Evolutionary conservation across 179 eudicot species (phyloP), one percentile per base, ranked within the genome.

Genomic region (Drosera spatulata): DNA sequence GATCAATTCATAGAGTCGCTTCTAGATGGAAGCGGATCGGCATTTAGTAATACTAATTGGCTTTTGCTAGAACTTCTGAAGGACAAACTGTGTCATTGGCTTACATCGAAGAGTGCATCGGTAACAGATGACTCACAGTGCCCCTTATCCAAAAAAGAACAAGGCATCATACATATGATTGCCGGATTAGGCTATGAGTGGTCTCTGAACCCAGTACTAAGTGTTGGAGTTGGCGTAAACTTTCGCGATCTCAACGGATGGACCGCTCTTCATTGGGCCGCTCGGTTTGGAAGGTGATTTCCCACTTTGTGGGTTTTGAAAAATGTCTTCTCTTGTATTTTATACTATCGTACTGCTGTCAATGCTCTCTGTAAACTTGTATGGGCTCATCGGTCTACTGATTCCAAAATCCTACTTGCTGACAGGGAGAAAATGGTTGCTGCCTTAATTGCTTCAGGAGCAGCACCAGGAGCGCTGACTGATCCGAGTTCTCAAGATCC

Each of bases 241-340:
- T 93, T 89, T 61, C 97, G 99, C 14, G 99, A 93, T 61, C 76
- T 77, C 8, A 85, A 86, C 70, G 97, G 99, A 15, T 93, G 95
- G 94, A 89, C 95, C 53, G 97, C 95, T 50, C 94, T 93, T 65
- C 99, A 93, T 63, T 93, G 99, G 99, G 99, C 99, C 66, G 95
- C 97, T 55, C 83, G 70, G 64, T 93, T 82, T 75, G 99, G 99
- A 78, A 86, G 99, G 99, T 93, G 70, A 71, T 46, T 60, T 38
- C 15, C 39, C 39, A 38, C 58, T 41, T 4, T 22, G n/a, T 22
- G 33, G 33, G 33, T 22, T n/a, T n/a, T n/a, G n/a, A n/a, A n/a
- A n/a, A n/a, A n/a, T 22, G 33, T 22, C 33, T 22, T 22, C 33
- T 22, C 33, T 22, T 22, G 33, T 22, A 22, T 22, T 22, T 22